A percentile compares a stretch with the other conserved stretches of the same genome.
phyloP scores from a whole-genome alignment of 2,329 filamentous ascomycete species.

The Penicillium aurantiogriseum region DNA sequence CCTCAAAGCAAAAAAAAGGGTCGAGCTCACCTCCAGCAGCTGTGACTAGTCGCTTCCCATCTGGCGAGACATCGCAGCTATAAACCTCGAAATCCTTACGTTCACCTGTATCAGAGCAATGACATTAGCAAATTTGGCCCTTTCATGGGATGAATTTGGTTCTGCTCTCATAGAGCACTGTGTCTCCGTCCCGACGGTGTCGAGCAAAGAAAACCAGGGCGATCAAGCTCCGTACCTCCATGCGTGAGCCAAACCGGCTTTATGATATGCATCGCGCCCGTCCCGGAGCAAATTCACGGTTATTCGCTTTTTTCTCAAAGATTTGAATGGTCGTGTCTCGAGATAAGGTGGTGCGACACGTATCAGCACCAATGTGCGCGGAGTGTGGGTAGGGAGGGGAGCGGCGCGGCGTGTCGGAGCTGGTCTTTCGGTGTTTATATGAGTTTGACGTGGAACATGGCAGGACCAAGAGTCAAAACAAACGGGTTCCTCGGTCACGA shows the following conservation, averaged over 20 bases:
- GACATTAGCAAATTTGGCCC: conserved; percentile 15
- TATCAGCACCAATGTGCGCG: neutral
- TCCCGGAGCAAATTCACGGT: conserved; percentile 2
- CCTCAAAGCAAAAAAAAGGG: neutral
- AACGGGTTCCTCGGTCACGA: neutral
- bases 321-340: neutral
- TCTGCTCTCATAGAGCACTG: neutral
- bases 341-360: neutral
- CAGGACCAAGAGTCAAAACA: conserved; percentile 17
- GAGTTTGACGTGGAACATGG: conserved; percentile 29
- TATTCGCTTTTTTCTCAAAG: neutral
- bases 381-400: neutral
- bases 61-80: conserved; percentile 94
- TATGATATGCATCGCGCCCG: conserved; percentile 70
- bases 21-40: conserved; percentile 75
- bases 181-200: neutral
- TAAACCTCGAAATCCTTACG: conserved; percentile 99
- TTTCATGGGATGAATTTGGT: neutral
- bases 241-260: conserved; percentile 96
- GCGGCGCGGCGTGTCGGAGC: conserved; percentile 6
- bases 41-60: conserved; percentile 86
- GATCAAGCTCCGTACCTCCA: conserved; percentile 59
- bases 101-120: conserved; percentile 61
- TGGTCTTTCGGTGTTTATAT: conserved; percentile 6
- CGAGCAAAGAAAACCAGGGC: conserved; percentile 2